These are phyloP conservation scores for Zoysia matrella DNA, from an alignment of 202 grass and related monocot genomes.

Conservation along the genomic window DNA sequence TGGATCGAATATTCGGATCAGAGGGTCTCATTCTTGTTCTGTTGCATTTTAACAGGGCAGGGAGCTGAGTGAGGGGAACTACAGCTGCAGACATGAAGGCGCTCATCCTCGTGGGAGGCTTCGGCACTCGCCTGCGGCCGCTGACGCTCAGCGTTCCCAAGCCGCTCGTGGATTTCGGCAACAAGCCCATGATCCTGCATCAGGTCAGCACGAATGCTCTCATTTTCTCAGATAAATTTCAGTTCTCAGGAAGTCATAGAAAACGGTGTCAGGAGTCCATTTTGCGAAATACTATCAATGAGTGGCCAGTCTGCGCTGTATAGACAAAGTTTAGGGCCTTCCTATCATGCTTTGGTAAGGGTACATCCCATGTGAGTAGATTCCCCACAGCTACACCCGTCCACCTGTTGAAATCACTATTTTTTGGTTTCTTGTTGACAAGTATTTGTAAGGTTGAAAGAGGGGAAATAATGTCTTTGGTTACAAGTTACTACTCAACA, in stretches of 20 bases:
- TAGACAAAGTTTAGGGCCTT: slow-evolving; percentile 5
- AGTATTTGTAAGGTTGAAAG: slow-evolving; percentile 15
- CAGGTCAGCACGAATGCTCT: too few relatives aligned
- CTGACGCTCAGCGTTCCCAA: too few relatives aligned
- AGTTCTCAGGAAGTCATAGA: background rate
- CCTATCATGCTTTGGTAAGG: slow-evolving; percentile 22
- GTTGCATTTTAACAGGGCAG: slow-evolving; percentile 41
- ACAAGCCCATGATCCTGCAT: too few relatives aligned
- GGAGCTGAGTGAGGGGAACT: background rate
- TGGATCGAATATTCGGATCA: slow-evolving; percentile 31
- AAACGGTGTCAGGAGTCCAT: background rate
- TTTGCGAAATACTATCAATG: background rate
- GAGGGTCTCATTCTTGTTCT: slow-evolving; percentile 18
- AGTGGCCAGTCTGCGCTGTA: slow-evolving; percentile 7
- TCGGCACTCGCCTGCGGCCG: too few relatives aligned
- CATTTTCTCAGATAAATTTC: background rate
- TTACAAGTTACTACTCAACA: background rate
- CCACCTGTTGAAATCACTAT: slow-evolving; percentile 1
- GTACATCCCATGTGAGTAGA: slow-evolving; percentile 50
- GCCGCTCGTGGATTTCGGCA: too few relatives aligned
- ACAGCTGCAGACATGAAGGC: too few relatives aligned
- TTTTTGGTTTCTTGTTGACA: background rate
- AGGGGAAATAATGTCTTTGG: slow-evolving; percentile 8
- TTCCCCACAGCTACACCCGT: slow-evolving; percentile 17
- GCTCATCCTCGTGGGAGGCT: too few relatives aligned